These are phyloP conservation scores for Lavandula angustifolia DNA, from an alignment of 257 asterid species.

Conservation along the genomic window DNA sequence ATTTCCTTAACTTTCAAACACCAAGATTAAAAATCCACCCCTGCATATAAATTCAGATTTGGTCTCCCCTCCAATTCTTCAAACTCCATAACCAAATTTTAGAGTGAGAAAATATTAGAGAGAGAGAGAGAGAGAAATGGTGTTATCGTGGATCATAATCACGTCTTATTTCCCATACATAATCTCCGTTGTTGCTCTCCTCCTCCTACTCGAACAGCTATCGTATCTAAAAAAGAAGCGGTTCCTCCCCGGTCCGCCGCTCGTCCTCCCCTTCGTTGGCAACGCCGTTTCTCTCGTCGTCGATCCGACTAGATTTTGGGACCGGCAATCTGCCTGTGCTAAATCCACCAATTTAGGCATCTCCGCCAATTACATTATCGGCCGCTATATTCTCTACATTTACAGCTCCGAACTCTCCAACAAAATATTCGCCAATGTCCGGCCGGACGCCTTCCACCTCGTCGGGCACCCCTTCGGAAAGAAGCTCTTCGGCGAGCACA, in stretches of 20 bases:
- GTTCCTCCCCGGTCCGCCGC: constrained; percentile 76
- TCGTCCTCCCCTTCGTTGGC: constrained; percentile 78
- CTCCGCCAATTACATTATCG: constrained; percentile 78
- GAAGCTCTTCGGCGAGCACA: constrained; percentile 83
- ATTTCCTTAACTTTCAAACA: too few species aligned
- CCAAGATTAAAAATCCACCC: constrained; percentile 15
- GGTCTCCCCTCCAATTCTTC: constrained; percentile 20
- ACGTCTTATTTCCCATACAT: constrained; percentile 51
- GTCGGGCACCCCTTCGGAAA: constrained; percentile 91
- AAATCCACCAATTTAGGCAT: constrained; percentile 62
- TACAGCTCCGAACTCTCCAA: constrained; percentile 76
- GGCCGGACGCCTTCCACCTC: constrained; percentile 91
- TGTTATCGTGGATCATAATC: constrained; percentile 37
- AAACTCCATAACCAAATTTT: not conserved
- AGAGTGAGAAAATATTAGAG: not conserved
- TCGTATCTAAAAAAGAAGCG: constrained; percentile 65
- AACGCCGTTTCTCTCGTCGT: constrained; percentile 61
- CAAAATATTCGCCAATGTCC: constrained; percentile 78
- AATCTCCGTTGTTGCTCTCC: constrained; percentile 41
- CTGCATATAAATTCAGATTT: constrained; percentile 26
- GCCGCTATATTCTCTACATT: constrained; percentile 76
- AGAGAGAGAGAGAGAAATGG: constrained; percentile 32
- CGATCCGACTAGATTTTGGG: constrained; percentile 75
- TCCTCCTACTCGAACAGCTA: constrained; percentile 71
- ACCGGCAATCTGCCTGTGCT: constrained; percentile 61